Percentiles rank a stretch among this genome's conserved stretches.
Evolutionary conservation across 805 yeast species (phyloP).

Genomic region (Debaryomyces prosopidis): DNA sequence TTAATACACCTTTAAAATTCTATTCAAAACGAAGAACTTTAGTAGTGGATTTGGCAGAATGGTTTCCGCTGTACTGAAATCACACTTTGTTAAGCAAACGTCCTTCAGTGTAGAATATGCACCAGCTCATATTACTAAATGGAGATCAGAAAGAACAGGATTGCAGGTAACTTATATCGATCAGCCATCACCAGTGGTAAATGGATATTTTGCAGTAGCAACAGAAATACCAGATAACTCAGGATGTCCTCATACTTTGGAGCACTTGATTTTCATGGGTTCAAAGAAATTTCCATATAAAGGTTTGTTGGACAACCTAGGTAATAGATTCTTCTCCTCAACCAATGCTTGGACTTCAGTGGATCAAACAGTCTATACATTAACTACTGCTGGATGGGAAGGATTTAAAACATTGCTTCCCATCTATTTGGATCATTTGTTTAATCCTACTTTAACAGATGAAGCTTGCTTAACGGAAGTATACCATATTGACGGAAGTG

Average conservation of each 20-base stretch:
- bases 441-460: conserved; percentile 83
- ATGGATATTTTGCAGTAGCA: conserved; percentile 95
- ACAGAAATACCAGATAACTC: conserved; percentile 86
- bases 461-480: conserved; percentile 93
- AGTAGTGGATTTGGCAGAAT: not conserved
- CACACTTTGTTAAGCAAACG: conserved; percentile 28
- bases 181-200: conserved; percentile 83
- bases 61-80: not conserved
- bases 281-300: conserved; percentile 86
- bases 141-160: conserved; percentile 80
- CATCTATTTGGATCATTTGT: conserved; percentile 82
- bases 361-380: conserved; percentile 92
- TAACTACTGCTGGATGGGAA: conserved; percentile 94
- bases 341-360: conserved; percentile 98
- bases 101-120: conserved; percentile 72
- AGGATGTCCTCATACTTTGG: conserved; percentile 94
- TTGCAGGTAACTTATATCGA: conserved; percentile 74
- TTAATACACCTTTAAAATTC: not conserved
- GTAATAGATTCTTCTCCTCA: conserved; percentile 77
- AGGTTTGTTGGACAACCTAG: conserved; percentile 84
- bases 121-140: conserved; percentile 68
- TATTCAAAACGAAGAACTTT: not conserved
- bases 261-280: conserved; percentile 94
- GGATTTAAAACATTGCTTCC: conserved; percentile 86
- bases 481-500: conserved; percentile 88